Conservation (phyloP, 2,329 filamentous ascomycete genomes). For the Cladosporium sp. region DNA sequence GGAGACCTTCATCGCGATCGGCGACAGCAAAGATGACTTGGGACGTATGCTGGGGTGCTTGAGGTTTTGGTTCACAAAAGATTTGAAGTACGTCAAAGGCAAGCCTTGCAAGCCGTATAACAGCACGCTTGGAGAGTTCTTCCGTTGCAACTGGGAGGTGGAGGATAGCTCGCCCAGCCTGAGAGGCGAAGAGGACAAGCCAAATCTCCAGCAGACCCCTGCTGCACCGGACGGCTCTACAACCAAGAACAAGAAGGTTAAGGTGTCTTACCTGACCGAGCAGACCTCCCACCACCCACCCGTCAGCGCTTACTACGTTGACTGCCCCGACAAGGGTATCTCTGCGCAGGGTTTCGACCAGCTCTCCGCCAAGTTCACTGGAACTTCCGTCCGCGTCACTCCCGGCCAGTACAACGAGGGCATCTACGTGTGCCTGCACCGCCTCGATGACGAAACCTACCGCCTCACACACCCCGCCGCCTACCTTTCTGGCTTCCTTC, state of each 20-base stretch:
- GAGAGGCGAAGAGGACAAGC: constrained; percentile 28
- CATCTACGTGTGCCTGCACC: constrained; percentile 86
- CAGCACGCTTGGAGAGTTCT: constrained; percentile 94
- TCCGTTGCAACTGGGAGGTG: constrained; percentile 96
- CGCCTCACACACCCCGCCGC: constrained; percentile 94
- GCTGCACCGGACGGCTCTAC: constrained; percentile 22
- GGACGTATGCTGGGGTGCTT: constrained; percentile 93
- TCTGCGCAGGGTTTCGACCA: constrained; percentile 90
- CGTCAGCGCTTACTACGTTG: constrained; percentile 91
- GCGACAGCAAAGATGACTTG: constrained; percentile 84
- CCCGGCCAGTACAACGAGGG: constrained; percentile 92
- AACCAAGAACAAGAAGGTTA: constrained; percentile 52
- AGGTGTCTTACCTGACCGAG: constrained; percentile 91
- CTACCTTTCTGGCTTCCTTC: constrained; percentile 80
- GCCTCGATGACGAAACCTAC: constrained; percentile 81
- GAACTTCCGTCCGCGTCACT: constrained; percentile 85
- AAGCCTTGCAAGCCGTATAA: constrained; percentile 99
- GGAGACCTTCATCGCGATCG: constrained; percentile 80
- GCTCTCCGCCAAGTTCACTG: constrained; percentile 95
- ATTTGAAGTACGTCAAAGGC: constrained; percentile 97
- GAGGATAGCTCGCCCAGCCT: constrained; percentile 69
- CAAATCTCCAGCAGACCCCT: constrained; percentile 16
- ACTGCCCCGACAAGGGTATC: constrained; percentile 87
- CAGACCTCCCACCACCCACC: constrained; percentile 98
- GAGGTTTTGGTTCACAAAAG: constrained; percentile 98